These are phyloP conservation scores for Piper betle DNA, from an alignment of 164 flowering plant genomes.

Conservation along the genomic window DNA sequence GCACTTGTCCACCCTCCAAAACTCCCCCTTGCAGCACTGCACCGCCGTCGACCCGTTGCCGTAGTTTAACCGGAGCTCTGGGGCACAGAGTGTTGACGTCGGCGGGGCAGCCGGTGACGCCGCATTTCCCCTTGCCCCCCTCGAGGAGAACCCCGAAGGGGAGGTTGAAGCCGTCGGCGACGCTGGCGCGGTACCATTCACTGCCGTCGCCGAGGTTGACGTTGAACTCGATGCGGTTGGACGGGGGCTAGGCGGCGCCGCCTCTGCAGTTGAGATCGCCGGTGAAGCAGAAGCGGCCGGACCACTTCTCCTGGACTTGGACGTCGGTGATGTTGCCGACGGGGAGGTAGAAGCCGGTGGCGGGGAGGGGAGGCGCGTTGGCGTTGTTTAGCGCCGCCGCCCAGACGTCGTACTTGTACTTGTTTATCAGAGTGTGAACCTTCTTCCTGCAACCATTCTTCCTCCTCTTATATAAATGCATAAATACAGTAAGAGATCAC, in stretches of 20 bases:
- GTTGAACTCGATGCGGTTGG: conserved; percentile 26
- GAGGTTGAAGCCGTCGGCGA: conserved; percentile 29
- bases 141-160: conserved; percentile 3
- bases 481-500: too few relatives aligned
- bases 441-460: background rate
- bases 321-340: conserved; percentile 6
- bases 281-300: conserved; percentile 31
- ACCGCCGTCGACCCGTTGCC: conserved; percentile 10
- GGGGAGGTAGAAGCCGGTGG: conserved; percentile 20
- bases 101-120: conserved; percentile 7
- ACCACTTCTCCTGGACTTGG: conserved; percentile 15
- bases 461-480: too few relatives aligned
- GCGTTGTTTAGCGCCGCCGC: conserved; percentile 20
- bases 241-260: conserved; percentile 30
- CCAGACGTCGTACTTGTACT: conserved; percentile 26
- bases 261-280: conserved; percentile 21
- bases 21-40: conserved; percentile 18
- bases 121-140: conserved; percentile 9
- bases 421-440: conserved; percentile 22
- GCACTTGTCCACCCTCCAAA: conserved; percentile 9
- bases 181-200: conserved; percentile 27
- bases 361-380: conserved; percentile 6
- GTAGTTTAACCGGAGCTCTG: conserved; percentile 7
- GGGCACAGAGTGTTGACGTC: conserved; percentile 15
- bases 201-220: conserved; percentile 5